Conservation (phyloP, 2,329 filamentous ascomycete genomes). For the Amphichorda felina region DNA sequence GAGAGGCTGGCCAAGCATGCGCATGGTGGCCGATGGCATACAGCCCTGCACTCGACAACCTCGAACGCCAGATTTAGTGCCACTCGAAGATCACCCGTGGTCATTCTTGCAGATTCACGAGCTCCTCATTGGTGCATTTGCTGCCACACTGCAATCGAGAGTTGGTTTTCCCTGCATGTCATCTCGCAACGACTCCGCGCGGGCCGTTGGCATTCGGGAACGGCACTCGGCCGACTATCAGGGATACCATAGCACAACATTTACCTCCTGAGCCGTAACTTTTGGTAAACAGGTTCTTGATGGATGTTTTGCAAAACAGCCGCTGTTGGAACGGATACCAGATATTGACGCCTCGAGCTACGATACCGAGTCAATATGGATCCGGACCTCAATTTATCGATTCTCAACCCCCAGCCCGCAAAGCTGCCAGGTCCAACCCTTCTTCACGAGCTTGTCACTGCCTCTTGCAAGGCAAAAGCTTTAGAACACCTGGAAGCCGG, state of each 20-base stretch:
- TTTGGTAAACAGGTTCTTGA: background rate
- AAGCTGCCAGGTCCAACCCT: conserved; percentile 29
- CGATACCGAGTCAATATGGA: conserved; percentile 1
- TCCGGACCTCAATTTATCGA: conserved; percentile 20
- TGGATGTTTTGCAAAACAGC: background rate
- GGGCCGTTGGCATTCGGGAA: too few species aligned
- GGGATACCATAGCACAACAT: too few species aligned
- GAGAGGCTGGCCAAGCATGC: conserved; percentile 7
- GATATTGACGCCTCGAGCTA: background rate
- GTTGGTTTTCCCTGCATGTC: too few species aligned
- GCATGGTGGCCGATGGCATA: background rate
- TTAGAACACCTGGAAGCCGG: conserved; percentile 18
- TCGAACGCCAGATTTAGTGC: background rate
- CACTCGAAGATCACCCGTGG: background rate
- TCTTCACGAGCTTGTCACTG: conserved; percentile 49
- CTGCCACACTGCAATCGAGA: too few species aligned
- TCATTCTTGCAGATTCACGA: background rate
- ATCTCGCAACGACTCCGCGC: too few species aligned
- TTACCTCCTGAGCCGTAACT: too few species aligned
- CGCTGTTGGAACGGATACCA: background rate
- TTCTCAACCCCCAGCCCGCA: conserved; percentile 31
- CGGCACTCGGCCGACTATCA: too few species aligned
- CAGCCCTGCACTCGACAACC: background rate
- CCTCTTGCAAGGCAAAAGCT: conserved; percentile 12
- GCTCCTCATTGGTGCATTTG: background rate